Evolutionary conservation across 305 asterid genomes (phyloP).

Genomic region (Fraxinus ornus): DNA sequence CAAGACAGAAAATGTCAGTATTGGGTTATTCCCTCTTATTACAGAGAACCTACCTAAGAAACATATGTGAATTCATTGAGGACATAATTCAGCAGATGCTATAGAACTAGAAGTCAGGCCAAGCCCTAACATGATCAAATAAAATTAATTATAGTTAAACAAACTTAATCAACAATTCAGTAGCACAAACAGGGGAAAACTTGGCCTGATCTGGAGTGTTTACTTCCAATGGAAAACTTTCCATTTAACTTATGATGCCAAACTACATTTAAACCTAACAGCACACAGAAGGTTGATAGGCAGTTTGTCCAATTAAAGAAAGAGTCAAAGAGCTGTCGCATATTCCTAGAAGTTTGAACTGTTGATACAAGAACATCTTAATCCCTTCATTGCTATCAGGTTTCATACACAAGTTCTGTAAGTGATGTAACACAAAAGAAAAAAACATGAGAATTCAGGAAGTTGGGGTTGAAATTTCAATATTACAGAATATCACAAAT

Average conservation of each 20-base stretch:
- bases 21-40: slow-evolving; percentile 7
- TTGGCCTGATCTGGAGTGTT: neutral
- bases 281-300: neutral
- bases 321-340: neutral
- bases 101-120: neutral
- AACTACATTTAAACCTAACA: neutral
- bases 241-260: neutral
- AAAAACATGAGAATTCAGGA: neutral
- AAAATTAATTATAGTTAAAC: neutral
- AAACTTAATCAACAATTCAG: neutral
- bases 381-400: neutral
- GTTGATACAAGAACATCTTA: neutral
- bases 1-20: slow-evolving; percentile 17
- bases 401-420: neutral
- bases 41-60: neutral
- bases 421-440: neutral
- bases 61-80: neutral
- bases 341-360: neutral
- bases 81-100: neutral
- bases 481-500: neutral
- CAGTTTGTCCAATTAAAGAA: neutral
- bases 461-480: neutral
- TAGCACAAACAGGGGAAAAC: neutral
- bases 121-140: neutral
- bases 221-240: neutral